A percentile compares a stretch with the other conserved stretches of the same genome.
phyloP scores from a whole-genome alignment of 805 yeast species.

The Hanseniaspora meyeri region DNA sequence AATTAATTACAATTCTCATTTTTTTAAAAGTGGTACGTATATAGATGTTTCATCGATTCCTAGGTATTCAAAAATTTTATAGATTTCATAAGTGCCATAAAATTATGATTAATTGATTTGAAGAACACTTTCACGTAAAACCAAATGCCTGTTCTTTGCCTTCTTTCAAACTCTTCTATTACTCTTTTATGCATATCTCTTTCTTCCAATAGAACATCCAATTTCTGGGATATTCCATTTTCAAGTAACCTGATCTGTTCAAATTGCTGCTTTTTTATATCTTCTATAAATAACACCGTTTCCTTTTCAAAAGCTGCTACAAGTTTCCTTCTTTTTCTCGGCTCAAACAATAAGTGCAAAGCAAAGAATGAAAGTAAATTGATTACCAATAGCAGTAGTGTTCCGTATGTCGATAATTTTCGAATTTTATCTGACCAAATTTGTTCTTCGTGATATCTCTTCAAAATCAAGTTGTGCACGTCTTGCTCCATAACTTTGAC shows the following conservation, averaged over 20 bases:
- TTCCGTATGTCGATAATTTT: slow-evolving; percentile 93
- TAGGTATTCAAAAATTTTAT: too few relatives aligned
- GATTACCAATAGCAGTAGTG: slow-evolving; percentile 77
- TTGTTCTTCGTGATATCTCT: slow-evolving; percentile 92
- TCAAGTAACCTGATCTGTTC: slow-evolving; percentile 21
- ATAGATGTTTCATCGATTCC: not conserved
- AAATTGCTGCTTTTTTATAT: slow-evolving; percentile 24
- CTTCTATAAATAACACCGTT: slow-evolving; percentile 45
- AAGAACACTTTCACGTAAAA: not conserved
- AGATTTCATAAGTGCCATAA: too few relatives aligned
- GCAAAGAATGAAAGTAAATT: slow-evolving; percentile 65
- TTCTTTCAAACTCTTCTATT: not conserved
- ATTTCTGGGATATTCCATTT: not conserved
- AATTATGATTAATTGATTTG: too few relatives aligned
- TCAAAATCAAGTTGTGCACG: slow-evolving; percentile 63
- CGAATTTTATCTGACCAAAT: slow-evolving; percentile 96
- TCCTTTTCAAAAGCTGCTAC: slow-evolving; percentile 75
- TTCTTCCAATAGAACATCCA: not conserved
- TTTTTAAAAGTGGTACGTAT: not conserved
- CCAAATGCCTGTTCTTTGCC: not conserved
- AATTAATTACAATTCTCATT: not conserved
- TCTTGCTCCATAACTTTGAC: slow-evolving; percentile 61
- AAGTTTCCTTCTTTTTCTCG: slow-evolving; percentile 77
- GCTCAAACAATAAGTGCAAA: slow-evolving; percentile 82
- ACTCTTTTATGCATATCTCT: not conserved